Conservation (phyloP, 176 grass and related monocot genomes). For the Secale cereale region DNA sequence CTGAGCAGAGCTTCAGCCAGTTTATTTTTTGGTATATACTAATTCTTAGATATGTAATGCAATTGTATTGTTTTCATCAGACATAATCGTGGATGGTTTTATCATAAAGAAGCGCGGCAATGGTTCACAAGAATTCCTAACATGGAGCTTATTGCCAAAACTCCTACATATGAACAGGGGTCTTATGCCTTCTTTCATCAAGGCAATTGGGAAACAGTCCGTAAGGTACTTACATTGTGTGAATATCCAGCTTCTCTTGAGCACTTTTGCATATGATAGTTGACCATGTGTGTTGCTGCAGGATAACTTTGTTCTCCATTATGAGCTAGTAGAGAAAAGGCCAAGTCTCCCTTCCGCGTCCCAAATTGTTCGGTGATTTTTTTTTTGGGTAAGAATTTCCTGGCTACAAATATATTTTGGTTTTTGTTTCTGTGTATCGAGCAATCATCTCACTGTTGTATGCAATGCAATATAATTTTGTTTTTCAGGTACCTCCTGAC, state of each 20-base stretch:
- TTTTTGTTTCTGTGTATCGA: background rate
- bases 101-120: conserved; percentile 68
- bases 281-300: conserved; percentile 19
- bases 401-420: background rate
- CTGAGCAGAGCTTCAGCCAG: background rate
- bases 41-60: conserved; percentile 11
- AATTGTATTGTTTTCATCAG: conserved; percentile 29
- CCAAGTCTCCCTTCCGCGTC: conserved; percentile 50
- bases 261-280: background rate
- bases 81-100: conserved; percentile 86
- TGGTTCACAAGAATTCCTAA: conserved; percentile 76
- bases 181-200: conserved; percentile 84
- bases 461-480: conserved; percentile 16
- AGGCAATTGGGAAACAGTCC: conserved; percentile 68
- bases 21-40: background rate
- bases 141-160: conserved; percentile 63
- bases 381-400: conserved; percentile 30
- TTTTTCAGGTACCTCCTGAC: conserved; percentile 22
- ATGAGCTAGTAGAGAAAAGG: conserved; percentile 78
- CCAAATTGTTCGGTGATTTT: conserved; percentile 53
- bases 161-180: conserved; percentile 73
- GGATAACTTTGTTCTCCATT: conserved; percentile 87
- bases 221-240: conserved; percentile 59
- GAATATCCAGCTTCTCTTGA: background rate
- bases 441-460: background rate